Evolutionary conservation across 2,329 filamentous ascomycete genomes (phyloP), one percentile per base, ranked within the genome.

Genomic region (Botrytis tulipae): DNA sequence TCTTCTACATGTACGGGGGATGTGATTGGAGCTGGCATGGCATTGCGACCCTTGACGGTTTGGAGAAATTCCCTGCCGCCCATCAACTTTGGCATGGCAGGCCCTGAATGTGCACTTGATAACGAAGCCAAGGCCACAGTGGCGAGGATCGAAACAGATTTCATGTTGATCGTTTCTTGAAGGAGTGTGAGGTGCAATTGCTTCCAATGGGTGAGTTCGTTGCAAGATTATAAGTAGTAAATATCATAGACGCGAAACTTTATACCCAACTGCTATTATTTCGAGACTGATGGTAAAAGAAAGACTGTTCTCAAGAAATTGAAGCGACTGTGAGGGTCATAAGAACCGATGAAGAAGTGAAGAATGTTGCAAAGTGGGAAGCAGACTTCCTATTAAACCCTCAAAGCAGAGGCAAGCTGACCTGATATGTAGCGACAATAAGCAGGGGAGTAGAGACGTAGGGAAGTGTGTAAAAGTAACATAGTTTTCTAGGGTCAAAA

Each of bases 11-110:
- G 70, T 44, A 48, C 65, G n/a, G 51, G 57, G 51, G 66, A 51
- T 60, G 37, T 48, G n/a, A 74, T 46, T 29, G 73, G 29, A n/a
- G 60, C 73, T 35, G 74, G 76, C 10, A 78, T 46, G 9, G 73
- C 68, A 60, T 74, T 72, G 65, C 75, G 75, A 65, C 77, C 75
- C 51, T 75, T 79, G n/a, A 80, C 60, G 59, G 76, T 75, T 4
- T 78, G 76, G 9, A 79, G 72, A 60, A 80, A 78, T 51, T 76
- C 75, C 60, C 78, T 76, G 42, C 72, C 78, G 37, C 79, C 79
- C 37, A 79, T 57, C 6, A 79, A 57, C 42, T 77, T 75, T 63
- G 78, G 78, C 37, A 76, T 66, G 35, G 73, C 74, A 35, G 74
- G 71, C 66, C 73, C 67, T 20, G 40, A 59, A 75, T 79, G 78